Conservation (phyloP, 345 rosid genomes). For the Populus tremula region DNA sequence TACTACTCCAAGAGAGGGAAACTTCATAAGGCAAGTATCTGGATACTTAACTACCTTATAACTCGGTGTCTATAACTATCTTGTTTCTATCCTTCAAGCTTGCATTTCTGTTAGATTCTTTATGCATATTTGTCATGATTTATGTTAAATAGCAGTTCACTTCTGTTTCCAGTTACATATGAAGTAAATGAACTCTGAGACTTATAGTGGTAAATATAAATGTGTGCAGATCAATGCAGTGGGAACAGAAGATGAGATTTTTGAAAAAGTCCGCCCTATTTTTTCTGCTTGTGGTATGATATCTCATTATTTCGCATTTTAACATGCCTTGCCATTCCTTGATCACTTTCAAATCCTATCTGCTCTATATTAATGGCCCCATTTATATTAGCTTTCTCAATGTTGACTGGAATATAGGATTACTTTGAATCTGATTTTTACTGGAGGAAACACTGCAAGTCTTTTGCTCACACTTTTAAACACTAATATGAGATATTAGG, state of each 20-base stretch:
- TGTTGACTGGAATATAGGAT: neutral
- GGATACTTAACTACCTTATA: neutral
- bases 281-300: conserved; percentile 58
- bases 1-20: conserved; percentile 78
- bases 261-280: conserved; percentile 62
- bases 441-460: neutral
- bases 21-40: conserved; percentile 52
- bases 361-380: neutral
- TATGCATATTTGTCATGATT: neutral
- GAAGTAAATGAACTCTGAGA: neutral
- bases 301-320: neutral
- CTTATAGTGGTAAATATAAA: conserved; percentile 10
- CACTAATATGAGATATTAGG: neutral
- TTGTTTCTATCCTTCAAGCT: neutral
- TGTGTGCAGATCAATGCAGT: conserved; percentile 72
- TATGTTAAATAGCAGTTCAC: neutral
- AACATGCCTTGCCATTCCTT: neutral
- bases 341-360: neutral
- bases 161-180: neutral
- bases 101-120: neutral
- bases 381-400: neutral
- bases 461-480: neutral
- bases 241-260: conserved; percentile 81
- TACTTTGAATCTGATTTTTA: neutral
- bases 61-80: neutral